These are phyloP conservation scores for Chalara sp. DNA, from an alignment of 2,329 filamentous ascomycete species.

Conservation along the genomic window DNA sequence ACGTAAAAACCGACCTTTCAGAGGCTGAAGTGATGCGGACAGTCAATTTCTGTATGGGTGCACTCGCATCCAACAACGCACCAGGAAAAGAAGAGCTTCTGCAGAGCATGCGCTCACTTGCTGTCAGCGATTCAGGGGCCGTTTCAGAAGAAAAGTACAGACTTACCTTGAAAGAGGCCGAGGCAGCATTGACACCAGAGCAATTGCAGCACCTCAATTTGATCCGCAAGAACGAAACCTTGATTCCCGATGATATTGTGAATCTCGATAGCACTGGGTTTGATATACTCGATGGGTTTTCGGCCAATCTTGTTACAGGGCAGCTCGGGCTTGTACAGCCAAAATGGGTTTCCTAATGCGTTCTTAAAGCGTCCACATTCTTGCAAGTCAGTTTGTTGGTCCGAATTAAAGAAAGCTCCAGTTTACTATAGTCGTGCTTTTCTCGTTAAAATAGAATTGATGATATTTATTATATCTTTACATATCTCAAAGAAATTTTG, in stretches of 20 bases:
- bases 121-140: not conserved
- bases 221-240: not conserved
- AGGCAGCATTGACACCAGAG: not conserved
- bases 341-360: not conserved
- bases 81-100: not conserved
- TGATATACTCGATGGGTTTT: not conserved
- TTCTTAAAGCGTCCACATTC: no score
- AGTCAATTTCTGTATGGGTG: not conserved
- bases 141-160: not conserved
- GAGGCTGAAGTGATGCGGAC: not conserved
- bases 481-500: no score
- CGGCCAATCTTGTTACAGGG: not conserved
- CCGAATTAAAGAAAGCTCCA: no score
- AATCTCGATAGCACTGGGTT: not conserved
- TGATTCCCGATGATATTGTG: not conserved
- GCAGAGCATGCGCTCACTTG: not conserved
- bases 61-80: not conserved
- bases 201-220: not conserved
- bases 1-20: not conserved
- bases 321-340: not conserved
- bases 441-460: no score
- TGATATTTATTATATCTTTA: no score
- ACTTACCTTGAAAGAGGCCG: not conserved
- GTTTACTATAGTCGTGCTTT: no score
- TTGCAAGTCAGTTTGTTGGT: no score